Evolutionary conservation across 768 basidiomycete genomes (phyloP).

Genomic region (Russula vinacea): DNA sequence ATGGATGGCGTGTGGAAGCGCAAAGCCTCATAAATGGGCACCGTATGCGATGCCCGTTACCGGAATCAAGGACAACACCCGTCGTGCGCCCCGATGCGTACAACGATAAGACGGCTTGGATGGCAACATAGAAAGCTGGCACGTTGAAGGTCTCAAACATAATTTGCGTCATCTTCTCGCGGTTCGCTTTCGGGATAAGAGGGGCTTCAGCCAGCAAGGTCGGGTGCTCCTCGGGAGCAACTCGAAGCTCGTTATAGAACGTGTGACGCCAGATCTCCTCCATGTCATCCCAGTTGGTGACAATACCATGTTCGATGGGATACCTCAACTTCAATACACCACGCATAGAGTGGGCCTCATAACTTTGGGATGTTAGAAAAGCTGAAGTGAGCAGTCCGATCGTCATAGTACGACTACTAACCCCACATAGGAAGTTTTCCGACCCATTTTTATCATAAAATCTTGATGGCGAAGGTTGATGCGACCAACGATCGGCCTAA

Average conservation of each 20-base stretch:
- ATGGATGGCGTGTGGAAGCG: constrained; percentile 1
- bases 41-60: constrained; percentile 20
- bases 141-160: constrained; percentile 78
- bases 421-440: no score
- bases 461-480: no score
- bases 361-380: constrained; percentile 42
- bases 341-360: constrained; percentile 57
- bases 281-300: constrained; percentile 95
- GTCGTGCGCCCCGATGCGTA: constrained; percentile 95
- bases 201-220: constrained; percentile 68
- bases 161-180: constrained; percentile 73
- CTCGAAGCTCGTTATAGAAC: constrained; percentile 44
- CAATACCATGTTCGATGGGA: not conserved
- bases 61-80: constrained; percentile 38
- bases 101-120: constrained; percentile 45
- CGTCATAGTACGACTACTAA: no score
- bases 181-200: constrained; percentile 67
- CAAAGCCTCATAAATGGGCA: constrained; percentile 4
- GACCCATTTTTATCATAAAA: no score
- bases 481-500: no score
- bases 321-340: not conserved
- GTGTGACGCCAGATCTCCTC: constrained; percentile 98
- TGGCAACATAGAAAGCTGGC: constrained; percentile 58
- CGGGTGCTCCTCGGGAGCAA: constrained; percentile 72
- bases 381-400: no score